A percentile compares a stretch with the other conserved stretches of the same genome.
Evolutionary conservation across 2,329 filamentous ascomycete species (phyloP).

Genomic region (Peltaster fructicola): DNA sequence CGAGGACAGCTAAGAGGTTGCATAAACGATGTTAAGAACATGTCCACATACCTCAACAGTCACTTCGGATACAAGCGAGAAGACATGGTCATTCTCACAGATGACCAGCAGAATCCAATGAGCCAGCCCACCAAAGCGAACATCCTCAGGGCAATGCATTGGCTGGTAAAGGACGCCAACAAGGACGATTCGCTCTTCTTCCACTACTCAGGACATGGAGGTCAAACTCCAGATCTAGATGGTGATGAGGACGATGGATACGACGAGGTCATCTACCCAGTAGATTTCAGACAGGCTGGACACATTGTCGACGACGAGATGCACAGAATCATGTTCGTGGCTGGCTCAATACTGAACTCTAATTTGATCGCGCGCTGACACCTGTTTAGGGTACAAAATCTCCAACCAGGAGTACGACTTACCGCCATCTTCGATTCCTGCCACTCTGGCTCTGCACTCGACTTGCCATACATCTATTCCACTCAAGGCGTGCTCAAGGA

Average conservation of each 20-base stretch:
- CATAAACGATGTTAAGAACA: constrained; percentile 95
- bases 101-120: constrained; percentile 95
- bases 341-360: neutral
- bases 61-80: constrained; percentile 85
- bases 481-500: constrained; percentile 68
- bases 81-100: constrained; percentile 92
- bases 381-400: constrained; percentile 40
- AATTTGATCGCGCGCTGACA: constrained; percentile 6
- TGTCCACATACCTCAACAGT: constrained; percentile 78
- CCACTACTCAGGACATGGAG: constrained; percentile 82
- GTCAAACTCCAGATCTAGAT: constrained; percentile 63
- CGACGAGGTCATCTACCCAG: constrained; percentile 70
- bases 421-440: constrained; percentile 72
- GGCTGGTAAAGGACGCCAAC: constrained; percentile 83
- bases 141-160: constrained; percentile 90
- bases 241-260: constrained; percentile 69
- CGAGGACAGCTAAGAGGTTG: constrained; percentile 79
- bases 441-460: constrained; percentile 60
- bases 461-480: constrained; percentile 64
- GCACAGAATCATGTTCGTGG: constrained; percentile 47
- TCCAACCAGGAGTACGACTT: constrained; percentile 67
- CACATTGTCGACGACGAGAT: constrained; percentile 75
- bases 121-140: constrained; percentile 93
- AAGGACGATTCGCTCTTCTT: constrained; percentile 95
- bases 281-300: constrained; percentile 62